Evolutionary conservation across 2,329 filamentous ascomycete species (phyloP), one percentile per base, ranked within the genome.

Genomic region (Neonectria neomacrospora): DNA sequence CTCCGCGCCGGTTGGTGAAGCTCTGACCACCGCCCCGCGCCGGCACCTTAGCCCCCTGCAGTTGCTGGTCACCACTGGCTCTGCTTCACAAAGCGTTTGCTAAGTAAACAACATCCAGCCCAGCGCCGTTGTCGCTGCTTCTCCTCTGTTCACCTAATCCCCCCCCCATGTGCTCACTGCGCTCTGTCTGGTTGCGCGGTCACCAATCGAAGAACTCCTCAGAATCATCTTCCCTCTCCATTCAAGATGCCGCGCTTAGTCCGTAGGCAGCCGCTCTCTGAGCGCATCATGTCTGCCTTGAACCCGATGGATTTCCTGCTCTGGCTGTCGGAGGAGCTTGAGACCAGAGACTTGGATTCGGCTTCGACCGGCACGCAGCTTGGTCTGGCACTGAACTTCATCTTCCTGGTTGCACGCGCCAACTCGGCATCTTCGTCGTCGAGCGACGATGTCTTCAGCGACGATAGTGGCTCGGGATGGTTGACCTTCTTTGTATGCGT

Each of bases 291-390:
- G 76, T 85, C 91, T 60, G 89, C 89, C 77, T 82, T 97, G 63
- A 95, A 98, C 75, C 93, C 93, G 3, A 90, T 92, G 81, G 96
- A 99, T 80, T 92, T 95, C 74, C 81, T 96, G 57, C 88, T 99
- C 18, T 97, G 93, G 91, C 79, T 97, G 2, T 96, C 93, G 0
- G 95, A 98, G 77, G 93, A 97, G 80, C 86, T 99, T 64, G 94
- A 97, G 76, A 93, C 93, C 28, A 90, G 91, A 74, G 92, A 97
- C 72, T 96, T 94, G 89, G 92, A 97, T 71, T 93, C 95, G 20
- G 90, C 92, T 69, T 81, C 89, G 37, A 91, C 93, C 77, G 91
- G 93, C 26, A 87, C 89, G 5, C 89, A 92, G 54, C 81, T 97
- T 18, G 95, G 94, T 5, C 71, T 97, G 28, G 85, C 76, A 0